Percentiles rank a stretch among this genome's conserved stretches.
Evolutionary conservation across 2,329 filamentous ascomycete species (phyloP).

Genomic region (Leptographium galeiforme): DNA sequence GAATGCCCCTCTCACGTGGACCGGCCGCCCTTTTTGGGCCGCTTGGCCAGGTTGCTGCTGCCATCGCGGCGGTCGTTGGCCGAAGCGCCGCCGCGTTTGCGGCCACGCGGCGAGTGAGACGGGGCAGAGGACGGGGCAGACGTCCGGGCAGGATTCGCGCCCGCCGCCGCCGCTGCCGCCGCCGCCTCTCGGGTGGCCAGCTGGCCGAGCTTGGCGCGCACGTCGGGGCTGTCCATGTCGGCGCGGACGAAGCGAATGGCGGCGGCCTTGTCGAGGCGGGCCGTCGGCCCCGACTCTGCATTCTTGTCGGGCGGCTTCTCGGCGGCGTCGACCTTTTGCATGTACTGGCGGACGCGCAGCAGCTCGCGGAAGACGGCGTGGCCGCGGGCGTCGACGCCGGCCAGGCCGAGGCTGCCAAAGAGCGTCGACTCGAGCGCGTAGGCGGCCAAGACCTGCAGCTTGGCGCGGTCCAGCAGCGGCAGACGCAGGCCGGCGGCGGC

Average conservation of each 20-base stretch:
- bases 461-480: slow-evolving; percentile 76
- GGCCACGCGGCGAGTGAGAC: not conserved
- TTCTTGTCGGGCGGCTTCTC: slow-evolving; percentile 41
- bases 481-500: not conserved
- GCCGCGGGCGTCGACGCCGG: slow-evolving; percentile 66
- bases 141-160: no score
- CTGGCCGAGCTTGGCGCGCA: slow-evolving; percentile 41
- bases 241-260: slow-evolving; percentile 72
- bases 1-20: not conserved
- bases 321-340: slow-evolving; percentile 72
- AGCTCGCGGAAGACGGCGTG: slow-evolving; percentile 81
- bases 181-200: slow-evolving; percentile 17
- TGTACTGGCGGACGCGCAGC: slow-evolving; percentile 77
- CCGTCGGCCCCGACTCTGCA: slow-evolving; percentile 28
- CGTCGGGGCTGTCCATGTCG: slow-evolving; percentile 46
- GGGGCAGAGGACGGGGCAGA: no score
- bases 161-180: not conserved
- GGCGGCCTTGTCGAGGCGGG: slow-evolving; percentile 56
- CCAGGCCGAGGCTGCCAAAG: slow-evolving; percentile 68
- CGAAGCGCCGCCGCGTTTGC: not conserved
- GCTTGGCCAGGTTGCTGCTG: slow-evolving; percentile 1
- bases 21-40: not conserved
- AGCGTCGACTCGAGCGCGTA: slow-evolving; percentile 86
- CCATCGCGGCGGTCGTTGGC: not conserved
- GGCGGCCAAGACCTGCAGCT: slow-evolving; percentile 75